Conservation (phyloP, 2,329 filamentous ascomycete genomes). For the Fusarium sp. region DNA sequence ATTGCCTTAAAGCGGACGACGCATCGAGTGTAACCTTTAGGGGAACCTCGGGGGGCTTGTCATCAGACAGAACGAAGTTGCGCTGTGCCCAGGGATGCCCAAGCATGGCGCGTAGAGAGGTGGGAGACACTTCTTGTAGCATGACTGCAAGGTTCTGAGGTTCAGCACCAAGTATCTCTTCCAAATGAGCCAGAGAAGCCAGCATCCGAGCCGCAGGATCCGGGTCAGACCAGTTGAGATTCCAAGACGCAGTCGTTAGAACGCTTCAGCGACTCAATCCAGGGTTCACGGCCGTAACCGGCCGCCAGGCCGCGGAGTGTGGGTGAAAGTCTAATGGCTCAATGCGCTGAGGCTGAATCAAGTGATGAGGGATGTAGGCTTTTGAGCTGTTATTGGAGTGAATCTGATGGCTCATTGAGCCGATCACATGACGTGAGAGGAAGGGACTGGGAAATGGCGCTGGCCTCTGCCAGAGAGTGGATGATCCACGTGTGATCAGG, state of each 20-base stretch:
- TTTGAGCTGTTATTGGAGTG: neutral
- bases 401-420: neutral
- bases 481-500: neutral
- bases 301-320: neutral
- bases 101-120: neutral
- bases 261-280: neutral
- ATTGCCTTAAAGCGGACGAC: neutral
- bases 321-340: neutral
- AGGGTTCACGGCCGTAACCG: neutral
- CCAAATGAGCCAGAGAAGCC: neutral
- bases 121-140: constrained; percentile 4
- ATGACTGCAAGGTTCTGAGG: neutral
- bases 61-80: constrained; percentile 16
- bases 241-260: constrained; percentile 12
- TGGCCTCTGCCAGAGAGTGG: neutral
- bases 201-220: neutral
- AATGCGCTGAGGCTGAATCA: neutral
- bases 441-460: neutral
- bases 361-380: neutral
- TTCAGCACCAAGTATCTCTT: neutral
- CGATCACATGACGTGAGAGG: neutral
- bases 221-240: constrained; percentile 7
- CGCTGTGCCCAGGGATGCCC: constrained; percentile 1
- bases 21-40: neutral
- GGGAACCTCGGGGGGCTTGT: neutral